phyloP scores from a whole-genome alignment of 495 filamentous ascomycete species.

The Aspergillus hancockii region DNA sequence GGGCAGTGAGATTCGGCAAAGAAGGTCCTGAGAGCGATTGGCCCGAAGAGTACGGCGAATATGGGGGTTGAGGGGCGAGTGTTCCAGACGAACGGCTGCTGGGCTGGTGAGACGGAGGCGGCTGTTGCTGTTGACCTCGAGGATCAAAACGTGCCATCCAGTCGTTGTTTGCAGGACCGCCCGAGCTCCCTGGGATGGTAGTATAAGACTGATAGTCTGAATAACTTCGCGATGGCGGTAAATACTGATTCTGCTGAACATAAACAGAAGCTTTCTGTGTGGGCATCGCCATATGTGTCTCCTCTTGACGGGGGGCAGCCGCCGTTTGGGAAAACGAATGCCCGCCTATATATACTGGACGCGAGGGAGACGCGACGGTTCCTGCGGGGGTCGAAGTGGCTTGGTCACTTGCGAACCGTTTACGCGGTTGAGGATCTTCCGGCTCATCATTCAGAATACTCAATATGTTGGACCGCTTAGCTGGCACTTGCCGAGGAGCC shows the following conservation, averaged over 20 bases:
- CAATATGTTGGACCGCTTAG: conserved; percentile 62
- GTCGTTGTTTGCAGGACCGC: conserved; percentile 38
- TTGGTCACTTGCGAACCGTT: conserved; percentile 48
- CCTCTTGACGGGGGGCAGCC: conserved; percentile 30
- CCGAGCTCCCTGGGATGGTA: conserved; percentile 25
- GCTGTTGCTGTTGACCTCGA: conserved; percentile 35
- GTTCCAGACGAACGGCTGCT: conserved; percentile 26
- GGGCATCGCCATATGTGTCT: conserved; percentile 16
- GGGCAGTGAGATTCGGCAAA: conserved; percentile 31
- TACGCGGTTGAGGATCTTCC: conserved; percentile 54
- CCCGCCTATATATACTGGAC: conserved; percentile 24
- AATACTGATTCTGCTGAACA: conserved; percentile 31
- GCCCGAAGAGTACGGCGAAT: conserved; percentile 31
- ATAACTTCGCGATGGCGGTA: conserved; percentile 35
- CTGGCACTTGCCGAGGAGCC: conserved; percentile 48
- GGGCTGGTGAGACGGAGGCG: conserved; percentile 21
- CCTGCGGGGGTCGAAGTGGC: conserved; percentile 22
- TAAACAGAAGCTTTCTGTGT: conserved; percentile 28
- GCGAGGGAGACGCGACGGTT: conserved; percentile 28
- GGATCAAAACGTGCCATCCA: conserved; percentile 52
- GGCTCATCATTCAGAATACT: conserved; percentile 60
- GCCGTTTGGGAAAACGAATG: conserved; percentile 18
- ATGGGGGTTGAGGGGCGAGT: conserved; percentile 30
- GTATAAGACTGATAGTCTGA: conserved; percentile 39
- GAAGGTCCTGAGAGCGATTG: conserved; percentile 29